Evolutionary conservation across 164 flowering plant genomes (phyloP), one percentile per base, ranked within the genome.

Genomic region (Chimonanthus praecox): DNA sequence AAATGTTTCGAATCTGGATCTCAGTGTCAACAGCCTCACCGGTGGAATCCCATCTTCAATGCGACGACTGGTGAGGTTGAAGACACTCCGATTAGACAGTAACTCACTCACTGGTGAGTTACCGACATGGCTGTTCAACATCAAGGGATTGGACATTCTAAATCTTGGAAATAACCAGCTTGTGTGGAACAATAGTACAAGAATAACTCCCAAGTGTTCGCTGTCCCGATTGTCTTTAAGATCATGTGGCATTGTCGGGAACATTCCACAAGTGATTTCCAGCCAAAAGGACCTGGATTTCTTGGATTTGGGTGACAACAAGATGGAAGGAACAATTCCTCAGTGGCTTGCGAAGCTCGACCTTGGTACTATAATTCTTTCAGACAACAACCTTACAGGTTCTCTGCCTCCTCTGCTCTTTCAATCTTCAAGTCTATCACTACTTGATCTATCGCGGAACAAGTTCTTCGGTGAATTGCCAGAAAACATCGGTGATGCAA

Each of bases 291-390:
- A 6, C 67, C 81, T 86, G 8, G 48, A 75, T 71, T 78, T 78
- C 78, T 78, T 88, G 73, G 91, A 88, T 75, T 73, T 88, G 72
- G 85, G 91, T 50, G 74, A 77, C 47, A 88, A 86, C 71, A 43
- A 77, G 48, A 77, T 86, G 5, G 63, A 79, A 64, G 91, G 91
- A 64, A 49, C 67, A 4, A 79, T 85, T 43, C 89, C 85, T 1
- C 47, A 47, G 20, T 86, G 91, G 88, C 82, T 80, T 58, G 81
- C 84, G 46, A 77, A 81, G 69, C 49, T 75, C 68, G 72, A 80
- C 7, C 9, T 82, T 46, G 81, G 82, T 47, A 73, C 61, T 44
- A 62, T 85, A 2, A 73, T 82, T 49, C 73, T 86, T 45, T 84
- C 89, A 15, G 81, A 80, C 49, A 86, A 88, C 78, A 77, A 75